Conservation (phyloP, 768 basidiomycete species). For the Naganishia antarctica region DNA sequence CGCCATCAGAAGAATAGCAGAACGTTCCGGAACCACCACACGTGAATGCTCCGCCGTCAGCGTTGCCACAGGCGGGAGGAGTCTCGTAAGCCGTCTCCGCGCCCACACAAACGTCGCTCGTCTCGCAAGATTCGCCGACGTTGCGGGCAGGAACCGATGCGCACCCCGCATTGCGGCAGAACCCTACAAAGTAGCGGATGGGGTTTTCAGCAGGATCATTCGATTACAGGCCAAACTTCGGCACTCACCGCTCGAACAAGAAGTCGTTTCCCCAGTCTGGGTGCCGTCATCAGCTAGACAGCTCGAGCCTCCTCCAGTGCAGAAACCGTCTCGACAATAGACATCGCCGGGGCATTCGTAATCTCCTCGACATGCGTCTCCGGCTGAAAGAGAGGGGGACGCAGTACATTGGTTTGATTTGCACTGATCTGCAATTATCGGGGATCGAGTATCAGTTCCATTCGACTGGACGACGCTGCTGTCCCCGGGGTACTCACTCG, state of each 20-base stretch:
- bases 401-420: neutral
- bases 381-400: neutral
- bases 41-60: neutral
- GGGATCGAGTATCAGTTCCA: neutral
- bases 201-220: neutral
- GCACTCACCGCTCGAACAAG: neutral
- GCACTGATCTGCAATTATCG: neutral
- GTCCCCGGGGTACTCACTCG: neutral
- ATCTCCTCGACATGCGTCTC: neutral
- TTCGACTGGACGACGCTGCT: too few species aligned
- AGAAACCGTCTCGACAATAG: too few species aligned
- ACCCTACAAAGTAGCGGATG: neutral
- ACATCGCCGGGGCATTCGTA: neutral
- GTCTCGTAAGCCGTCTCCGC: neutral
- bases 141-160: neutral
- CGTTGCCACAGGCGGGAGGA: neutral
- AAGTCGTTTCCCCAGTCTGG: neutral
- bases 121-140: neutral
- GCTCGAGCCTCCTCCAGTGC: neutral
- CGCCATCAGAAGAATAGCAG: neutral
- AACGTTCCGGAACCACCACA: neutral
- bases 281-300: neutral
- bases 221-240: neutral
- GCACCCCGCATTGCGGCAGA: neutral
- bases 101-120: neutral